Evolutionary conservation across 768 basidiomycete genomes (phyloP), one percentile per base, ranked within the genome.

Genomic region (Russula foetens): DNA sequence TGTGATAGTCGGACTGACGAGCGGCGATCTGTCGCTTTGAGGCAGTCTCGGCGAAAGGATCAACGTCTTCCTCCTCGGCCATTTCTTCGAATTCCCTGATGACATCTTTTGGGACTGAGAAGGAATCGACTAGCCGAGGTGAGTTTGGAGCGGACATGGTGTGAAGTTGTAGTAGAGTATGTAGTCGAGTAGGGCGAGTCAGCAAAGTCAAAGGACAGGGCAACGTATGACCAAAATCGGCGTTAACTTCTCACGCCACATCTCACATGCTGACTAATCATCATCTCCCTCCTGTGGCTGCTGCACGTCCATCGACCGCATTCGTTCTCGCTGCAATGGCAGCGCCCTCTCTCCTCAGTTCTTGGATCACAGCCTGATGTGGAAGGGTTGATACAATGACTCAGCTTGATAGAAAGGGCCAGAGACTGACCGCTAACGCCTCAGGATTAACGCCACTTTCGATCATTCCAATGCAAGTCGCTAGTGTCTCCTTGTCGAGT

Each of bases 1-100:
- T 85, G 71, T 98, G 96, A 70, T 98, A 99, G 71, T 97, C 96
- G 53, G 86, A 89, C 76, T 98, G 92, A 53, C 96, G 83, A 41
- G 90, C 80, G 24, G 95, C 91, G 70, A 98, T 92, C 77, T 98
- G 96, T 61, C 91, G 90, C 69, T 90, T 86, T 57, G 86, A 88
- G 52, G 94, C 90, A 14, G 92, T 95, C 75, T 95, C 93, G 53
- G 90, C 91, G 69, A 92, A 92, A 23, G 90, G 91, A 71, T 95
- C 91, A 69, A 90, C 73, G 73, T 95, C 81, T 69, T 98, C 96
- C 70, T 94, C 92, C 68, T 98, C 95, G 17, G 92, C 93, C 71
- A 95, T 82, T 58, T 93, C 86, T 29, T 87, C 88, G 65, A 98
- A 97, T 75, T 98, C 97, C 72, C 92, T 83, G 43, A 98, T 81